Evolutionary conservation across 768 basidiomycete genomes (phyloP).

Genomic region (Russula ochroleuca): DNA sequence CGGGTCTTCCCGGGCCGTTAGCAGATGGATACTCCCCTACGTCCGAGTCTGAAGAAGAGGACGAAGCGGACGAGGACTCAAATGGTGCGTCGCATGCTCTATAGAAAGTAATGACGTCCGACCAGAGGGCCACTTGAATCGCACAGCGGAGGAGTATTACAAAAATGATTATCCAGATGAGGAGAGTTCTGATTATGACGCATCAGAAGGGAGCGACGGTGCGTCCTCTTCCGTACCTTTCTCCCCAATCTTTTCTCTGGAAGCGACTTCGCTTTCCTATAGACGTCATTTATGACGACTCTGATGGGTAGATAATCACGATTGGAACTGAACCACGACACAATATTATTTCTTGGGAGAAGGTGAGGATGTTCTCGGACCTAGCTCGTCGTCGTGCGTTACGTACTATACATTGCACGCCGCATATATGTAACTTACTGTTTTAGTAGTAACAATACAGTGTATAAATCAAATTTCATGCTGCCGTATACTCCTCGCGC

Average conservation of each 20-base stretch:
- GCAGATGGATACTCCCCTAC: constrained; percentile 47
- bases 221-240: not conserved
- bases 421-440: constrained; percentile 8
- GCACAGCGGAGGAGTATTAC: constrained; percentile 73
- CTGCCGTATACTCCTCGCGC: not conserved
- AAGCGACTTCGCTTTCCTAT: not conserved
- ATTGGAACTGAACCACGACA: constrained; percentile 1
- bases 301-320: not conserved
- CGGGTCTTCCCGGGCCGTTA: constrained; percentile 57
- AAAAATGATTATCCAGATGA: constrained; percentile 84
- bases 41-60: constrained; percentile 65
- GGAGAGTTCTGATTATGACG: constrained; percentile 38
- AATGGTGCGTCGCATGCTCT: constrained; percentile 49
- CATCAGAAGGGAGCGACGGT: constrained; percentile 31
- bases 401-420: not conserved
- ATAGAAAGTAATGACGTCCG: not conserved
- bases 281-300: constrained; percentile 7
- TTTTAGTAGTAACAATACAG: not conserved
- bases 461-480: not conserved
- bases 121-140: not conserved
- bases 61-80: constrained; percentile 80
- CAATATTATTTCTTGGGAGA: not conserved
- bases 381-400: not conserved
- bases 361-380: not conserved
- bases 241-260: not conserved